Conservation (phyloP, 441 rosid species). For the Gossypium davidsonii region DNA sequence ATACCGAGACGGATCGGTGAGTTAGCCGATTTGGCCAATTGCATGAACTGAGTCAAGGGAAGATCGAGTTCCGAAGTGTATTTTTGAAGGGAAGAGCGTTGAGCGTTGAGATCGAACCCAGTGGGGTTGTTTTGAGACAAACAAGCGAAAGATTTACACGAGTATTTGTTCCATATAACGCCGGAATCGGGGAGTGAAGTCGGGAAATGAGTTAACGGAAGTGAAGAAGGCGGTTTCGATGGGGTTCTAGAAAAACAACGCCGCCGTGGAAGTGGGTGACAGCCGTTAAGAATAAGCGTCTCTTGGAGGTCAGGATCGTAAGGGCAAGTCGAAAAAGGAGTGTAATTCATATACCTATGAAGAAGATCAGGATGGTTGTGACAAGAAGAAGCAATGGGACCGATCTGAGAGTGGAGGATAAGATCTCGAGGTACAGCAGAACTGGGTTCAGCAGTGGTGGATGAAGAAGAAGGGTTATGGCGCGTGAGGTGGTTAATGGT, state of each 20-base stretch:
- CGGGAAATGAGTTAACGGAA: conserved; percentile 46
- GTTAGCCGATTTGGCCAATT: conserved; percentile 50
- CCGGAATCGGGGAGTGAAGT: conserved; percentile 55
- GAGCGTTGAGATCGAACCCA: conserved; percentile 56
- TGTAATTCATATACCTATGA: conserved; percentile 77
- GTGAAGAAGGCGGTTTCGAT: conserved; percentile 37
- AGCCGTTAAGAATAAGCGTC: conserved; percentile 76
- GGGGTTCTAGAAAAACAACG: conserved; percentile 90
- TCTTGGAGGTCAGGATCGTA: conserved; percentile 65
- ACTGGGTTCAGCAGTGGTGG: conserved; percentile 16
- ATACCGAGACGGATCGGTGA: conserved; percentile 68
- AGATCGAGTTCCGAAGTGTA: conserved; percentile 78
- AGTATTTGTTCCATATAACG: conserved; percentile 64
- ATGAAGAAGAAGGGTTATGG: conserved; percentile 47
- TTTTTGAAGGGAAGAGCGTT: conserved; percentile 38
- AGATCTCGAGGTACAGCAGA: conserved; percentile 53
- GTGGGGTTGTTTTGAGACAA: conserved; percentile 40
- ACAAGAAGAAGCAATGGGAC: conserved; percentile 84
- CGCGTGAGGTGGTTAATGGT: conserved; percentile 62
- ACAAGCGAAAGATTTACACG: conserved; percentile 69
- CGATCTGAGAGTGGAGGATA: conserved; percentile 65
- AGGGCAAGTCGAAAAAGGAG: conserved; percentile 81
- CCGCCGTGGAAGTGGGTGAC: conserved; percentile 95
- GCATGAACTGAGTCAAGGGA: conserved; percentile 74
- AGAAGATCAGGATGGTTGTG: conserved; percentile 87